Evolutionary conservation across 2,329 filamentous ascomycete genomes (phyloP).

Genomic region (Fusarium sp.): DNA sequence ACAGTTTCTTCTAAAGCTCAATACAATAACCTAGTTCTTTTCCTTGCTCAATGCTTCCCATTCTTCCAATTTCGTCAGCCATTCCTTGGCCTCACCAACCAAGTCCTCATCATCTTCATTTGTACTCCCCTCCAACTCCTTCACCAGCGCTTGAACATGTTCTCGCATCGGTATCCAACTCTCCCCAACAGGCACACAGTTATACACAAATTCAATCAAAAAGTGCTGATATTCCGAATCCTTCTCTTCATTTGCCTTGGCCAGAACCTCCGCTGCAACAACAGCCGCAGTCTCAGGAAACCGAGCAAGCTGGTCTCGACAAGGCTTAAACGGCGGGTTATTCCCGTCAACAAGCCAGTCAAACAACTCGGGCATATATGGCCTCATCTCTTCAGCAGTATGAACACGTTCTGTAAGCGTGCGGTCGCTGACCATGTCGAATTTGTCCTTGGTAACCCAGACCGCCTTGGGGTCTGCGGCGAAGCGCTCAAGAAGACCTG

Average conservation of each 20-base stretch:
- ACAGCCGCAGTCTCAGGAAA: not conserved
- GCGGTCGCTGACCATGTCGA: not conserved
- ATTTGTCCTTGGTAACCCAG: not conserved
- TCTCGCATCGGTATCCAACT: not conserved
- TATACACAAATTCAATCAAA: not conserved
- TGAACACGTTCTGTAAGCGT: not conserved
- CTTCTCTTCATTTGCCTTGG: not conserved
- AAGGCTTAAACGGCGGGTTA: not conserved
- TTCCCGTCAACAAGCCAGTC: not conserved
- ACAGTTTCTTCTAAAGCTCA: rapidly evolving
- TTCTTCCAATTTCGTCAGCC: not conserved
- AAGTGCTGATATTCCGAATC: not conserved
- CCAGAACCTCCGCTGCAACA: not conserved
- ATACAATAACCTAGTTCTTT: too few relatives aligned
- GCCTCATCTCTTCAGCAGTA: not conserved
- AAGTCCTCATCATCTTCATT: not conserved
- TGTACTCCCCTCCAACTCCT: not conserved
- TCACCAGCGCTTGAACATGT: not conserved
- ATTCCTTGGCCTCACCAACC: not conserved
- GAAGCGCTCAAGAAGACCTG: not conserved
- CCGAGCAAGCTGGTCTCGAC: not conserved
- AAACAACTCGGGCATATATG: not conserved
- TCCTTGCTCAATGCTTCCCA: not conserved
- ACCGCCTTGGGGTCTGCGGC: not conserved
- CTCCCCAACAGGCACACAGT: not conserved